These are phyloP conservation scores for Lentinula raphanica DNA, from an alignment of 768 basidiomycete species.

Conservation along the genomic window DNA sequence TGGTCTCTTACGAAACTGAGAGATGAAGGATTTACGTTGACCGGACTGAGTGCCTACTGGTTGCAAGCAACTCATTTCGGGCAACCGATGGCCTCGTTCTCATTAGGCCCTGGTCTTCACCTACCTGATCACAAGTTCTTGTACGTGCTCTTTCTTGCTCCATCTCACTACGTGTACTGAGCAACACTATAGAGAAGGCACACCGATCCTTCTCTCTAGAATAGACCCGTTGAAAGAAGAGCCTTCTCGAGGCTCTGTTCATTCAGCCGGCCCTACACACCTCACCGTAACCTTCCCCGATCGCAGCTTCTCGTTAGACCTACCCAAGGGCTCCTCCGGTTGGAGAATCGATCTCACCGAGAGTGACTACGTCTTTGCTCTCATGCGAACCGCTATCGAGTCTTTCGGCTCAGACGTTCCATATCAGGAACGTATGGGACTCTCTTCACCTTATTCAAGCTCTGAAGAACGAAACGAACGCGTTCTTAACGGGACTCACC, in stretches of 20 bases:
- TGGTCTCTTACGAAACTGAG: slow-evolving; percentile 60
- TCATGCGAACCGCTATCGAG: slow-evolving; percentile 65
- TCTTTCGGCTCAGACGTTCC: slow-evolving; percentile 51
- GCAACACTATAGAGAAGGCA: slow-evolving; percentile 50
- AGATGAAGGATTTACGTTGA: slow-evolving; percentile 71
- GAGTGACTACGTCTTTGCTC: slow-evolving; percentile 58
- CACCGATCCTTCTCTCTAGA: slow-evolving; percentile 59
- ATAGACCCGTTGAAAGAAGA: slow-evolving; percentile 55
- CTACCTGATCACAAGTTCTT: slow-evolving; percentile 68
- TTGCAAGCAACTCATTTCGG: slow-evolving; percentile 58
- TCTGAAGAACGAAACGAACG: slow-evolving; percentile 20
- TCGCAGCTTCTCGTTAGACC: slow-evolving; percentile 11
- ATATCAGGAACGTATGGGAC: slow-evolving; percentile 27
- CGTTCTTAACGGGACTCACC: slow-evolving; percentile 62
- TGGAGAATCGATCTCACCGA: slow-evolving; percentile 64
- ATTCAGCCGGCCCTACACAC: slow-evolving; percentile 44
- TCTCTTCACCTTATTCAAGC: not conserved
- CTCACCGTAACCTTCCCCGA: slow-evolving; percentile 57
- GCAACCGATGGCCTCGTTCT: slow-evolving; percentile 61
- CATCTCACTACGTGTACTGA: not conserved
- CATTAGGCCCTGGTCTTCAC: slow-evolving; percentile 53
- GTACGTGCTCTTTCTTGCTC: slow-evolving; percentile 35
- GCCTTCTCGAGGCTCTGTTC: slow-evolving; percentile 50
- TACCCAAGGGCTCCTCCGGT: slow-evolving; percentile 33
- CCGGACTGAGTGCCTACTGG: slow-evolving; percentile 65